Conservation (phyloP, 2,329 filamentous ascomycete genomes). For the Colletotrichum trifolii region DNA sequence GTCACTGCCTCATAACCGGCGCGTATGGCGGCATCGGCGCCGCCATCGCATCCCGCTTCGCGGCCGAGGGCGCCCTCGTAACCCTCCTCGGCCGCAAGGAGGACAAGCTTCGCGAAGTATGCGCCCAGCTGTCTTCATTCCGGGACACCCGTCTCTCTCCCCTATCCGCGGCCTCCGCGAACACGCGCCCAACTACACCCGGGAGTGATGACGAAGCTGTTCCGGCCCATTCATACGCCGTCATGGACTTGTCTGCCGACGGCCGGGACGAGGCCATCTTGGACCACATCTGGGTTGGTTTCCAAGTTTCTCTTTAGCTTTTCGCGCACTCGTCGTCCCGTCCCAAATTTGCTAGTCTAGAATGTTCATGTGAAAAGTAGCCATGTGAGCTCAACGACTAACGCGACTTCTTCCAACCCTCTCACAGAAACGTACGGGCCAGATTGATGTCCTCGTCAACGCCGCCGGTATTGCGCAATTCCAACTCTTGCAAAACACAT, state of each 20-base stretch:
- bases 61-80: conserved; percentile 67
- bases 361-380: background rate
- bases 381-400: background rate
- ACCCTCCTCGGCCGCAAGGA: conserved; percentile 71
- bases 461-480: conserved; percentile 80
- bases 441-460: conserved; percentile 76
- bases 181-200: background rate
- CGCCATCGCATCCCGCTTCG: conserved; percentile 75
- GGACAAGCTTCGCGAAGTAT: conserved; percentile 55
- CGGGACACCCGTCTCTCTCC: conserved; percentile 31
- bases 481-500: conserved; percentile 69
- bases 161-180: conserved; percentile 37
- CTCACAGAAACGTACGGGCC: conserved; percentile 33
- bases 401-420: conserved; percentile 1
- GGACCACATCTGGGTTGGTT: conserved; percentile 36
- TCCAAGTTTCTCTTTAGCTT: background rate
- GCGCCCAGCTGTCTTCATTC: conserved; percentile 44
- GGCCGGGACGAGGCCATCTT: conserved; percentile 29
- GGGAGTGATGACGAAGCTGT: background rate
- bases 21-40: conserved; percentile 77
- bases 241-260: conserved; percentile 36
- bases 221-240: conserved; percentile 31
- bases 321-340: too few species aligned
- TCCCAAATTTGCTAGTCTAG: background rate
- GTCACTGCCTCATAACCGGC: conserved; percentile 73